Evolutionary conservation across 2,329 filamentous ascomycete genomes (phyloP).

Genomic region (Pseudogymnoascus sp.): DNA sequence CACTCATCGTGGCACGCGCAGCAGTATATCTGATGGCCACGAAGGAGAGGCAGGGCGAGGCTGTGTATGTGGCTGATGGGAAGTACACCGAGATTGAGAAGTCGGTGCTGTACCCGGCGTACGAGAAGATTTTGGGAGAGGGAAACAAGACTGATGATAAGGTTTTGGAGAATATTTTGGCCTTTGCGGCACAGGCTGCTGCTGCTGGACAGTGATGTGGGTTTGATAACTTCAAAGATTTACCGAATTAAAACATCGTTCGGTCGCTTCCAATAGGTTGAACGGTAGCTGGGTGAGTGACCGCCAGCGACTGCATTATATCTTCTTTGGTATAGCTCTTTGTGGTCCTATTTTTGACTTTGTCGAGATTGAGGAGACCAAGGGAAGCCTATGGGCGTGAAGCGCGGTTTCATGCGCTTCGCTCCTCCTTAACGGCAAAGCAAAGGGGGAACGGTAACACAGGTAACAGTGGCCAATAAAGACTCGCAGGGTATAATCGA

Average conservation of each 20-base stretch:
- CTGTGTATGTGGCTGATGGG: constrained; percentile 42
- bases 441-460: not conserved
- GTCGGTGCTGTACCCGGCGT: constrained; percentile 30
- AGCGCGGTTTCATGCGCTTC: not conserved
- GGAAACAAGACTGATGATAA: constrained; percentile 31
- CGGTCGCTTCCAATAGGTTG: not conserved
- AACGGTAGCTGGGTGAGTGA: not conserved
- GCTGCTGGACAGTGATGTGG: not conserved
- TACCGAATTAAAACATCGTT: not conserved
- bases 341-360: not conserved
- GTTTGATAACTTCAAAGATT: not conserved
- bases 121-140: constrained; percentile 25
- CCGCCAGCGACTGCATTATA: not conserved
- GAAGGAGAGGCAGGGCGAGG: constrained; percentile 38
- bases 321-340: not conserved
- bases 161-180: constrained; percentile 23
- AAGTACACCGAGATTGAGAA: constrained; percentile 47
- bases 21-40: constrained; percentile 44
- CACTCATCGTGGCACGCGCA: constrained; percentile 39
- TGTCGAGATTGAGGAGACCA: not conserved
- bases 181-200: not conserved
- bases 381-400: not conserved
- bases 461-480: not conserved
- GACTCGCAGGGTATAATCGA: not conserved
- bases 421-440: not conserved